Conservation (phyloP, 345 rosid species). For the Bruguiera sexangula region DNA sequence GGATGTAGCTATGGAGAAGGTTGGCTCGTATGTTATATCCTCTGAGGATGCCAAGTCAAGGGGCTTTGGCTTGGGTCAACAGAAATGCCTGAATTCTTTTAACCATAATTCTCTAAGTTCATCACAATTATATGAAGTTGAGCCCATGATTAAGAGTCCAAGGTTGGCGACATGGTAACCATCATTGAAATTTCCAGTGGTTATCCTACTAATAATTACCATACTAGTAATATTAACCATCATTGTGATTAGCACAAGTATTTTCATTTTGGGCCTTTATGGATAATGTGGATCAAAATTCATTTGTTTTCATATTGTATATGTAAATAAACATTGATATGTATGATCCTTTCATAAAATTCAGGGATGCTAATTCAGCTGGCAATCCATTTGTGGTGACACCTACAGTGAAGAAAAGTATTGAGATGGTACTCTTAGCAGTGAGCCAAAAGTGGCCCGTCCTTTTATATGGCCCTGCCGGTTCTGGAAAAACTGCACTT, state of each 20-base stretch:
- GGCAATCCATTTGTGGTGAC: constrained; percentile 62
- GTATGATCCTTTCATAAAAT: constrained; percentile 15
- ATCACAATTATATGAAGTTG: constrained; percentile 30
- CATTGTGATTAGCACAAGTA: background rate
- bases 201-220: background rate
- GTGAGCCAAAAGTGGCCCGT: constrained; percentile 91
- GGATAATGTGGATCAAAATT: background rate
- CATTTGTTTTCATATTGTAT: background rate
- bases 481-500: constrained; percentile 91
- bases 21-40: constrained; percentile 49
- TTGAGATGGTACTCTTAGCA: constrained; percentile 76
- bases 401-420: constrained; percentile 53
- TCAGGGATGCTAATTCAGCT: constrained; percentile 52
- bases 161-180: constrained; percentile 49
- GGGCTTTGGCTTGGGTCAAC: constrained; percentile 27
- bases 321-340: background rate
- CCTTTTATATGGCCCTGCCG: constrained; percentile 85
- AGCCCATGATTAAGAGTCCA: constrained; percentile 44
- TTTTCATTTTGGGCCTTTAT: background rate
- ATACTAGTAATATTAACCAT: no score
- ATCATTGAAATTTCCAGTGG: constrained; percentile 2
- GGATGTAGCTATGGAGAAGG: constrained; percentile 74
- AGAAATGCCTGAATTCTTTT: constrained; percentile 33
- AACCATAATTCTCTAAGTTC: constrained; percentile 30
- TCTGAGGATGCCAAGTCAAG: constrained; percentile 27